Conservation (phyloP, 1,139 yeast genomes). For the Scheffersomyces cryptocercus region DNA sequence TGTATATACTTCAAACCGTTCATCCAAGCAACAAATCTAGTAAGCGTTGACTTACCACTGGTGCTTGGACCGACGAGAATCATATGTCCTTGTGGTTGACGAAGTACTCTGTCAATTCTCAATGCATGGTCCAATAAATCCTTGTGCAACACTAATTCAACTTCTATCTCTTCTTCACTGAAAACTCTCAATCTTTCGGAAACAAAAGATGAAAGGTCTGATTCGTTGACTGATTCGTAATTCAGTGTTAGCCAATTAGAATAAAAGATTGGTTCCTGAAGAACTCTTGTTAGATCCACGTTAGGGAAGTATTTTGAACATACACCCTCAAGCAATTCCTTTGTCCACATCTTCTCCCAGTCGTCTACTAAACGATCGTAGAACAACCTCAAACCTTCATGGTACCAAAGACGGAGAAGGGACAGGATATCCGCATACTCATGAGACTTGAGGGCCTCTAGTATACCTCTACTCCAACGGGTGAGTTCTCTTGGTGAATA, state of each 20-base stretch:
- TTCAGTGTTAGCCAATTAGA: conserved; percentile 74
- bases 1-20: conserved; percentile 70
- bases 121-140: conserved; percentile 75
- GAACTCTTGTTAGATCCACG: conserved; percentile 33
- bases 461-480: conserved; percentile 81
- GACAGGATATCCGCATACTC: conserved; percentile 38
- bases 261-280: conserved; percentile 56
- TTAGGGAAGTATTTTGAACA: conserved; percentile 50
- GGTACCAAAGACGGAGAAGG: conserved; percentile 71
- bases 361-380: conserved; percentile 63
- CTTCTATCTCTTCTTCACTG: conserved; percentile 73
- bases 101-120: conserved; percentile 77
- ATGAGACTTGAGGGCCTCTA: conserved; percentile 50
- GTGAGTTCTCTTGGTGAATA: conserved; percentile 93
- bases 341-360: conserved; percentile 56
- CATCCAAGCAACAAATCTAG: conserved; percentile 89
- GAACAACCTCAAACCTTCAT: conserved; percentile 78
- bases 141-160: conserved; percentile 63
- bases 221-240: conserved; percentile 58
- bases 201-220: conserved; percentile 55
- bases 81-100: conserved; percentile 88
- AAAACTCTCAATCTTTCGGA: conserved; percentile 68
- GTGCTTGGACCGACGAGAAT: conserved; percentile 86
- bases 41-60: conserved; percentile 77
- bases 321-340: conserved; percentile 37